These are phyloP conservation scores for Aspergillus saccharolyticus DNA, from an alignment of 495 filamentous ascomycete genomes.

Conservation along the genomic window DNA sequence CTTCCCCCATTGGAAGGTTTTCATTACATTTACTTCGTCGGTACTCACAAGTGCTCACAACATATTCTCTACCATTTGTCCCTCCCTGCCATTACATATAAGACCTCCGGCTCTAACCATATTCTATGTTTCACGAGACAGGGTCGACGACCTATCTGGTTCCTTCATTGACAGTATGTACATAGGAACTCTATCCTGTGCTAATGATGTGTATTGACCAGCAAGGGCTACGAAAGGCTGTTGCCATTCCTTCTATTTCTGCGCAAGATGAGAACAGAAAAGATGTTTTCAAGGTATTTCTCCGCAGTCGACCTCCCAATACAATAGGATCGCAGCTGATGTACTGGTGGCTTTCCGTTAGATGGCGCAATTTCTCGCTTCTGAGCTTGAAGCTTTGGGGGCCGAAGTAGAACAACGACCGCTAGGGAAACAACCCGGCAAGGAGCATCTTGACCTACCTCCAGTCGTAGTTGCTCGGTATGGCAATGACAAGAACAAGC, in stretches of 20 bases:
- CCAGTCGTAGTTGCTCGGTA: slow-evolving; percentile 90
- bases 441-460: slow-evolving; percentile 84
- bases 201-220: neutral
- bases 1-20: neutral
- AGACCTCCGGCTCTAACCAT: neutral
- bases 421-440: slow-evolving; percentile 84
- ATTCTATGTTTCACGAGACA: slow-evolving; percentile 12
- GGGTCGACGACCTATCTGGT: slow-evolving; percentile 73
- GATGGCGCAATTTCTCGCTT: slow-evolving; percentile 90
- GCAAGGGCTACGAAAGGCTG: slow-evolving; percentile 71
- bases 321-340: slow-evolving; percentile 5
- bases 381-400: slow-evolving; percentile 75
- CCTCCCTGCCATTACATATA: neutral
- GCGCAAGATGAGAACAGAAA: slow-evolving; percentile 80
- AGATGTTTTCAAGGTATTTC: slow-evolving; percentile 71
- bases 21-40: neutral
- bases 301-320: neutral
- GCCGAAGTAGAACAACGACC: slow-evolving; percentile 78
- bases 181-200: neutral
- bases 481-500: slow-evolving; percentile 83
- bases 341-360: slow-evolving; percentile 25
- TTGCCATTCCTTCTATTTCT: slow-evolving; percentile 93
- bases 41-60: neutral
- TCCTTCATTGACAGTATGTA: slow-evolving; percentile 79
- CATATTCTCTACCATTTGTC: no score